Percentiles rank a stretch among this genome's conserved stretches.
Evolutionary conservation across 805 yeast genomes (phyloP).

Genomic region (Grigorovia jiainica): DNA sequence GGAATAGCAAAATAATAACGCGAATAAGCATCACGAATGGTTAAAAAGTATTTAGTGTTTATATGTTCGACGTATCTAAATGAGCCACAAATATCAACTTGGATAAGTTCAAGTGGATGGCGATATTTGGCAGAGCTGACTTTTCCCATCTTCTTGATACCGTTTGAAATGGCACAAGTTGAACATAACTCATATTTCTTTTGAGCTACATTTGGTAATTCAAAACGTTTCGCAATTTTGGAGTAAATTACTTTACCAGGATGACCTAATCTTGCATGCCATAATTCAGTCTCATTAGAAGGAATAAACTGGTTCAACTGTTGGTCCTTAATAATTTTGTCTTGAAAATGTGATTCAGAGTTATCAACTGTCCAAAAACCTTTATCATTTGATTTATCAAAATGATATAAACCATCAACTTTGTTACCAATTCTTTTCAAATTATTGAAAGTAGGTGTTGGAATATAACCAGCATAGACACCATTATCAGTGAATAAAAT

Average conservation of each 20-base stretch:
- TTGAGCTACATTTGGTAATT: neutral
- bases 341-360: neutral
- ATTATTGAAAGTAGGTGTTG: neutral
- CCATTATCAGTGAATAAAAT: neutral
- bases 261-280: conserved; percentile 1
- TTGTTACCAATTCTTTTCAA: neutral
- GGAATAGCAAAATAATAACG: conserved; percentile 3
- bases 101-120: conserved; percentile 1
- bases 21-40: conserved; percentile 3
- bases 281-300: neutral
- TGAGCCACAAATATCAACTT: conserved; percentile 1
- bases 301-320: no score
- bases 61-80: neutral
- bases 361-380: no score
- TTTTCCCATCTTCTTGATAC: no score
- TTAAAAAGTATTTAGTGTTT: neutral
- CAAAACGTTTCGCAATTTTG: neutral
- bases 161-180: neutral
- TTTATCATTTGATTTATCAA: neutral
- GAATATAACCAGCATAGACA: neutral
- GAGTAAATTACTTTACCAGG: neutral
- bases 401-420: neutral
- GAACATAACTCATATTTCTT: neutral
- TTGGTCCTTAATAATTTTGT: neutral
- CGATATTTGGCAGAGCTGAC: no score